Evolutionary conservation across 768 basidiomycete genomes (phyloP), one percentile per base, ranked within the genome.

Genomic region (Phanerodontia chrysosporium): DNA sequence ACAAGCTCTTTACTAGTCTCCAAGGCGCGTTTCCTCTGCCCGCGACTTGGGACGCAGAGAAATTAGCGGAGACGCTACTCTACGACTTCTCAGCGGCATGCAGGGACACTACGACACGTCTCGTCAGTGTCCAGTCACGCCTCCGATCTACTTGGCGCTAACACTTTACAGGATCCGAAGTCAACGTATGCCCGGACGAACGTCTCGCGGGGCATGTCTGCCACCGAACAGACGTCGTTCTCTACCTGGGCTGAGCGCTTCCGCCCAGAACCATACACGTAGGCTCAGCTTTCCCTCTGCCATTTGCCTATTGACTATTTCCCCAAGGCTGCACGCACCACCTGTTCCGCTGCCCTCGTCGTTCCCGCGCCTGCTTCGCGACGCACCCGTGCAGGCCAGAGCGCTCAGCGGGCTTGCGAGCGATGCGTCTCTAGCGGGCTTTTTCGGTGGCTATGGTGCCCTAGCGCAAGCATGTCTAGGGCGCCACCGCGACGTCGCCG

Each of bases 291-390:
- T 56, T 52, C 44, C 16, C 58, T 16, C 49, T 45, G 36, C 51
- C 29, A 25, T 28, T 45, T 45, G 27, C 29, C 49, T 22, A 29
- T 21, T 5, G 36, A 22, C 39, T 27, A 13, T 62, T n/a, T n/a
- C n/a, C n/a, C n/a, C n/a, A n/a, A 87, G 83, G 58, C 70, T 76
- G 27, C 80, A 80, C 67, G 70, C 77, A 3, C 70, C 76, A 8
- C 69, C 79, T n/a, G 88, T 82, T 65, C 84, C 86, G 8, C 68
- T 86, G 18, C 81, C 85, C 7, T 78, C 78, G 29, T 86, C 86
- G 7, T 87, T 83, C 67, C 85, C 86, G 6, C 64, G 68, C 3
- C 75, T 82, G n/a, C 49, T 78, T 81, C 62, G 56, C 12, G 49
- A 54, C 32, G 61, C 59, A 30, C 46, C 58, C 24, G 29, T 51